These are phyloP conservation scores for Kluyveromyces dobzhanskii DNA, from an alignment of 805 yeast genomes.

Conservation along the genomic window DNA sequence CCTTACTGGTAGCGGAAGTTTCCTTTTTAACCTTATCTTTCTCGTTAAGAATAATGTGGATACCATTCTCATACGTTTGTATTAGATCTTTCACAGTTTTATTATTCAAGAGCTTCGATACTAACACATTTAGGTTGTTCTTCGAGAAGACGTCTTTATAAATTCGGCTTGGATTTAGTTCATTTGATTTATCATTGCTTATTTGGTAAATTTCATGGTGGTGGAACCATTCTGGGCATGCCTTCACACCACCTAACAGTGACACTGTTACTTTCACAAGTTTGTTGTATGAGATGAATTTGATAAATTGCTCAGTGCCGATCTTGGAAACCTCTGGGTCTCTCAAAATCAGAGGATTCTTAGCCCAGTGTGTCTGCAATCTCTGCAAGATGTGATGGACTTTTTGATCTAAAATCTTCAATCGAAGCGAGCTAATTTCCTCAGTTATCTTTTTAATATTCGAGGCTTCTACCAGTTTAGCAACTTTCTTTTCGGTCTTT, in stretches of 20 bases:
- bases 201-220: slow-evolving; percentile 20
- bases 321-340: slow-evolving; percentile 7
- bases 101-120: slow-evolving; percentile 28
- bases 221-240: slow-evolving; percentile 21
- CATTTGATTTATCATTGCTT: slow-evolving; percentile 24
- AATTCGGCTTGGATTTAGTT: slow-evolving; percentile 39
- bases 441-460: slow-evolving; percentile 9
- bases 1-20: background rate
- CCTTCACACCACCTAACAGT: slow-evolving; percentile 14
- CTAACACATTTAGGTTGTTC: slow-evolving; percentile 7
- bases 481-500: slow-evolving; percentile 21
- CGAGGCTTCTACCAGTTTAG: slow-evolving; percentile 13
- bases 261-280: slow-evolving; percentile 17
- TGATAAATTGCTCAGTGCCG: slow-evolving; percentile 10
- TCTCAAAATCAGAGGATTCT: slow-evolving; percentile 9
- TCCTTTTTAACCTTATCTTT: slow-evolving; percentile 16
- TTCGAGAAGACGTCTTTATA: slow-evolving; percentile 30
- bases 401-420: slow-evolving; percentile 23
- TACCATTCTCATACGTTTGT: slow-evolving; percentile 32
- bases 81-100: slow-evolving; percentile 41
- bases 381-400: slow-evolving; percentile 20
- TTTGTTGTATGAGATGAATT: slow-evolving; percentile 20
- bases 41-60: slow-evolving; percentile 29
- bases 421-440: slow-evolving; percentile 14
- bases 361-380: slow-evolving; percentile 8